Evolutionary conservation across 371 early-diverging fungal genomes (phyloP).

Genomic region (Nematocida major): DNA sequence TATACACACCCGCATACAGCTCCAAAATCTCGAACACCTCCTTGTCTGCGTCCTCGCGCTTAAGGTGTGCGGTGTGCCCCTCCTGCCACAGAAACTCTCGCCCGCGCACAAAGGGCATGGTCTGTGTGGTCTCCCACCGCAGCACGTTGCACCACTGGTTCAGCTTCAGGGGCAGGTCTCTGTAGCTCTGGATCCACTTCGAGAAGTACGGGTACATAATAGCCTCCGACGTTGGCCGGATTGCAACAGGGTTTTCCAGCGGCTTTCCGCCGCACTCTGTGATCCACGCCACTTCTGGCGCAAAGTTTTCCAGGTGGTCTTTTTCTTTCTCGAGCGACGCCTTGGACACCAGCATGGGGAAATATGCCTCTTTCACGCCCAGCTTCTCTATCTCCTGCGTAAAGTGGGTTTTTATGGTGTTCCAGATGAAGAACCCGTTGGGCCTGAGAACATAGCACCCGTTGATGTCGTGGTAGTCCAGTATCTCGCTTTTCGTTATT

Average conservation of each 20-base stretch:
- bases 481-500: constrained; percentile 84
- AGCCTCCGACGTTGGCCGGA: constrained; percentile 98
- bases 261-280: constrained; percentile 82
- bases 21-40: constrained; percentile 87
- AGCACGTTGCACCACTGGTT: constrained; percentile 99
- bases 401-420: constrained; percentile 75
- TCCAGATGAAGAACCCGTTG: constrained; percentile 90
- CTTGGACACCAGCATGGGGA: constrained; percentile 97
- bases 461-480: constrained; percentile 94
- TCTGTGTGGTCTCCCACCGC: constrained; percentile 99
- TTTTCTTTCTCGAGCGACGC: constrained; percentile 85
- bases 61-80: constrained; percentile 94
- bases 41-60: constrained; percentile 76
- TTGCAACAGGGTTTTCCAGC: constrained; percentile 89
- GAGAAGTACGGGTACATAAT: constrained; percentile 98
- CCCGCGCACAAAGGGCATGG: constrained; percentile 95
- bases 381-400: constrained; percentile 77
- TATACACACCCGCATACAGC: constrained; percentile 87
- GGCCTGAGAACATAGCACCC: constrained; percentile 99
- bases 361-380: constrained; percentile 92
- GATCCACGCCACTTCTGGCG: constrained; percentile 99
- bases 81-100: constrained; percentile 99
- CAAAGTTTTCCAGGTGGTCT: constrained; percentile 96
- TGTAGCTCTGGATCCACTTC: constrained; percentile 93
- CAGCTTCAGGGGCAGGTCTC: constrained; percentile 90